Conservation (phyloP, 1,284 basidiomycete genomes). For the Amylostereum areolatum region DNA sequence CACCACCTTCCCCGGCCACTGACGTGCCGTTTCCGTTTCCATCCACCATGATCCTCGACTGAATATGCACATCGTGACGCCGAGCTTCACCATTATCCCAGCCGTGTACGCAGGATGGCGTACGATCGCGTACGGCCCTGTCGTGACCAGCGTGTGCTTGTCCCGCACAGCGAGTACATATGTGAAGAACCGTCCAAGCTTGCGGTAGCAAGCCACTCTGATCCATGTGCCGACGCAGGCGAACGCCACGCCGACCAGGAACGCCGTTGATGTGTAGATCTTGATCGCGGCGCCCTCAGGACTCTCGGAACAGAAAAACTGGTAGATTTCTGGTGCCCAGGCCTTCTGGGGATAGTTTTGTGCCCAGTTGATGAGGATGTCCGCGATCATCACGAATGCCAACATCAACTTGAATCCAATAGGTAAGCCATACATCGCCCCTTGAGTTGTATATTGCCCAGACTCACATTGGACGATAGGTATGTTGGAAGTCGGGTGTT, state of each 20-base stretch:
- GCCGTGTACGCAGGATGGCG: conserved; percentile 28
- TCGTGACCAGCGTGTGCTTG: conserved; percentile 47
- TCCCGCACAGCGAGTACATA: conserved; percentile 56
- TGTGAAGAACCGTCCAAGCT: conserved; percentile 50
- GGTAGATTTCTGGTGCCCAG: background rate
- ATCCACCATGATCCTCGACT: conserved; percentile 49
- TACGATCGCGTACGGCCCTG: conserved; percentile 47
- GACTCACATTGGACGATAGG: background rate
- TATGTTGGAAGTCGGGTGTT: background rate
- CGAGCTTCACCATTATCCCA: conserved; percentile 32
- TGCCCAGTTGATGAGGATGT: background rate
- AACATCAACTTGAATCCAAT: background rate
- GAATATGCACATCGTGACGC: conserved; percentile 44
- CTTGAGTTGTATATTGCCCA: background rate
- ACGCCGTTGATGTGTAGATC: conserved; percentile 27
- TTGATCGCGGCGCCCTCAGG: background rate
- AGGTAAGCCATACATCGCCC: background rate
- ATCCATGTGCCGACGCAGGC: conserved; percentile 39
- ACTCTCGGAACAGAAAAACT: background rate
- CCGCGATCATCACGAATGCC: background rate
- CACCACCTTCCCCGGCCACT: conserved; percentile 20
- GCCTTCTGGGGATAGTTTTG: background rate
- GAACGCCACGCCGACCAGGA: conserved; percentile 43
- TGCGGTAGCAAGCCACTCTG: conserved; percentile 31
- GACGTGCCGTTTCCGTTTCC: conserved; percentile 38